A percentile compares a stretch with the other conserved stretches of the same genome.
Evolutionary conservation across 257 asterid species (phyloP).

Genomic region (Solanum appendiculatum): DNA sequence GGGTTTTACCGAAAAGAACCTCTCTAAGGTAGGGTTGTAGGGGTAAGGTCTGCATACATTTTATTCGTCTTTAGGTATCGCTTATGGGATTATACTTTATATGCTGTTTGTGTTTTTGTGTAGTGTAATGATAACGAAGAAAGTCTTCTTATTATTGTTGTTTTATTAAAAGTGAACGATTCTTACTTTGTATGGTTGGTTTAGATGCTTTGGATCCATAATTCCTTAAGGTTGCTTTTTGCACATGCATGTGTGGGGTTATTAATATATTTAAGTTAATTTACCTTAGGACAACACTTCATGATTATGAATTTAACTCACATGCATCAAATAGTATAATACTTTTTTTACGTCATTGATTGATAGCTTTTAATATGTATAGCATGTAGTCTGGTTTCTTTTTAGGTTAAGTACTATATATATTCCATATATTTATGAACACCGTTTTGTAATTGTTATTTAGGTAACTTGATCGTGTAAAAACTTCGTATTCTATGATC

Average conservation of each 20-base stretch:
- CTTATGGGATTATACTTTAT: too few relatives aligned
- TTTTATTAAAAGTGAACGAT: neutral
- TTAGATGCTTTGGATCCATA: neutral
- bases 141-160: neutral
- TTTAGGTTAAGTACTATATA: neutral
- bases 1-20: too few relatives aligned
- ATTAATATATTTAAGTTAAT: neutral
- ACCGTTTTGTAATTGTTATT: neutral
- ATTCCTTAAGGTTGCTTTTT: neutral
- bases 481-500: too few relatives aligned
- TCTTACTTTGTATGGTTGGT: neutral
- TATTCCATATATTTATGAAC: neutral
- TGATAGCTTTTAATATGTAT: neutral
- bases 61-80: too few relatives aligned
- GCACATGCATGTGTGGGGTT: neutral
- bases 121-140: too few relatives aligned
- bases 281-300: neutral
- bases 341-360: neutral
- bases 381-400: neutral
- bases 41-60: too few relatives aligned
- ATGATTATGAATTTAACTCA: neutral
- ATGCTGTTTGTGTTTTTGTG: too few relatives aligned
- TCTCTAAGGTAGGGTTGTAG: too few relatives aligned
- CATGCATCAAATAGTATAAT: neutral
- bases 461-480: neutral